Evolutionary conservation across 805 yeast genomes (phyloP).

Genomic region (Osmozyma mogii): DNA sequence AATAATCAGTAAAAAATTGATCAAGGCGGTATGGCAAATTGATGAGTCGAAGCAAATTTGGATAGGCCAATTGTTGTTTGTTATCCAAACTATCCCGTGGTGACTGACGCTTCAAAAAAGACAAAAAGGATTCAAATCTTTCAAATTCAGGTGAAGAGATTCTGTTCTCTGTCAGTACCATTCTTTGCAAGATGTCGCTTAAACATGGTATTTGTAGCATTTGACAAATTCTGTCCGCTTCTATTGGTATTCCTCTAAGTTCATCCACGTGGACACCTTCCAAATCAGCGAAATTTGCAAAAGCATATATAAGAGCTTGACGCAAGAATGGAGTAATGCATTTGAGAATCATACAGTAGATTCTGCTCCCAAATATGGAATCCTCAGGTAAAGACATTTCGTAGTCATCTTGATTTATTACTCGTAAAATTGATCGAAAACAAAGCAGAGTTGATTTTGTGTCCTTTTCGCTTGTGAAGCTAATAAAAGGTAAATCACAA

Average conservation of each 20-base stretch:
- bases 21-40: slow-evolving; percentile 62
- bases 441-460: too few relatives aligned
- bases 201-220: slow-evolving; percentile 42
- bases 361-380: slow-evolving; percentile 26
- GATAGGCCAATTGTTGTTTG: slow-evolving; percentile 42
- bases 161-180: slow-evolving; percentile 1
- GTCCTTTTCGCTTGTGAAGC: too few relatives aligned
- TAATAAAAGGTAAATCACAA: too few relatives aligned
- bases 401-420: too few relatives aligned
- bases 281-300: slow-evolving; percentile 43
- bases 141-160: slow-evolving; percentile 17
- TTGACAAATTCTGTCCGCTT: slow-evolving; percentile 46
- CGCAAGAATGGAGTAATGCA: slow-evolving; percentile 59
- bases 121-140: slow-evolving; percentile 17
- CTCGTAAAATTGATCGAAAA: too few relatives aligned
- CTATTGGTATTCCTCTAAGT: slow-evolving; percentile 24
- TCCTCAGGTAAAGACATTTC: too few relatives aligned
- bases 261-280: slow-evolving; percentile 21
- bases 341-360: slow-evolving; percentile 50
- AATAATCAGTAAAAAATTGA: slow-evolving; percentile 54
- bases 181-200: slow-evolving; percentile 10
- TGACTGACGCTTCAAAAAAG: slow-evolving; percentile 4
- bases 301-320: slow-evolving; percentile 49
- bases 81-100: slow-evolving; percentile 8
- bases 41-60: slow-evolving; percentile 55